Evolutionary conservation across 441 rosid species (phyloP), one percentile per base, ranked within the genome.

Genomic region (Isatis lusitanica): DNA sequence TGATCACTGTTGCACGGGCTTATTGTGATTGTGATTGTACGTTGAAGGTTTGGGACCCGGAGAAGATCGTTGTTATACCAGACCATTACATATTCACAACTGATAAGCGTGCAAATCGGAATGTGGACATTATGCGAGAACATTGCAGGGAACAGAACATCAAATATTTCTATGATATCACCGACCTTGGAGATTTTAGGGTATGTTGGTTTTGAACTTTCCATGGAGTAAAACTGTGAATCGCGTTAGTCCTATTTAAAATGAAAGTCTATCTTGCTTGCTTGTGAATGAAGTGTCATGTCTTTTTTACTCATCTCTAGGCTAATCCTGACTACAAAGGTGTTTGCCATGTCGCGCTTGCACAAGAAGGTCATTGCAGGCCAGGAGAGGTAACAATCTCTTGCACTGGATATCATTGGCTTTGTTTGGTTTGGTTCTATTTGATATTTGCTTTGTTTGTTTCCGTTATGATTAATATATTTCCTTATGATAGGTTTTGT

Each of bases 311-410:
- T 7, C 9, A 35, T 35, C 61, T 9, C 4, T 83, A 92, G 99
- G 99, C 83, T 51, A 94, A 94, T 76, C 98, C 94, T 50, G 97
- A 94, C 82, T 94, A 92, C 78, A 92, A 94, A 89, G 99, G 98
- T 51, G 98, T 94, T 79, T 94, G 98, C 78, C 99, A 94, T 71
- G 70, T 92, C 64, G 99, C 99, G 56, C 94, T 94, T 80, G 98
- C 99, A 51, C 98, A 94, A 88, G 99, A 94, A 85, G 99, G 98
- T 74, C 99, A 94, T 78, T 92, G 98, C 87, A 85, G 99, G 74
- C 99, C 98, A 66, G 98, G 98, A 79, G 99, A 94, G 96, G 99
- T 94, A 75, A 11, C 11, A 16, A 17, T 68, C 33, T 43, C 40
- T 40, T 51, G 10, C 35, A n/a, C 4, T 30, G 46, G 57, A 68